Percentiles rank a stretch among this genome's conserved stretches.
Evolutionary conservation across 164 flowering plant genomes (phyloP).

Genomic region (Litsea cubeba): DNA sequence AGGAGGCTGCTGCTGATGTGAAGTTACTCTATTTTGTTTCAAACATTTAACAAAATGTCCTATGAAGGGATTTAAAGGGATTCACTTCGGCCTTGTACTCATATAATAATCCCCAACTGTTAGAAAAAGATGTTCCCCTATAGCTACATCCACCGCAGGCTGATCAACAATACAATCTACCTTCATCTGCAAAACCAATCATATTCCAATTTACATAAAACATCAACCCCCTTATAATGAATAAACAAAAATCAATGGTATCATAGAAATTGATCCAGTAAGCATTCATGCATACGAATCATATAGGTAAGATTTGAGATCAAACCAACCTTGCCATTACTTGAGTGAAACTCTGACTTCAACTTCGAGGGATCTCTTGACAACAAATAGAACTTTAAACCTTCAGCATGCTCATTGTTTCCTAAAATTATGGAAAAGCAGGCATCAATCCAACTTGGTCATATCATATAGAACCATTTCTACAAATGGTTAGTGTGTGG

Average conservation of each 20-base stretch:
- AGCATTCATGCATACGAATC: background rate
- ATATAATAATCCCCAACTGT: constrained; percentile 51
- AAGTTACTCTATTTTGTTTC: background rate
- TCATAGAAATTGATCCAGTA: background rate
- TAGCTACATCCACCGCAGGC: constrained; percentile 45
- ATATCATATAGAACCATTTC: background rate
- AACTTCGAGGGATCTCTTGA: constrained; percentile 60
- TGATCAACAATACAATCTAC: constrained; percentile 51
- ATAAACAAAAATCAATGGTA: background rate
- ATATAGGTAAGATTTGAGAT: background rate
- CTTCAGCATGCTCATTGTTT: constrained; percentile 32
- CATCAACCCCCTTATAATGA: background rate
- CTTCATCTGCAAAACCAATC: constrained; percentile 40
- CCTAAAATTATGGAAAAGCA: constrained; percentile 33
- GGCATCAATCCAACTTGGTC: background rate
- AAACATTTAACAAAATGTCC: too few species aligned
- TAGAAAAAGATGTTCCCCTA: constrained; percentile 53
- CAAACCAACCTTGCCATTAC: constrained; percentile 56
- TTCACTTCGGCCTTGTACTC: constrained; percentile 26
- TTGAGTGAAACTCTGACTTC: constrained; percentile 62
- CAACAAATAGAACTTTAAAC: constrained; percentile 47
- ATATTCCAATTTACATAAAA: background rate
- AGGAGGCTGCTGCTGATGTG: too few species aligned
- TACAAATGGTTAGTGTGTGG: background rate
- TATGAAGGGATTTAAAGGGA: constrained; percentile 5